Evolutionary conservation across 2,329 filamentous ascomycete species (phyloP).

Genomic region (Chalara sp.): DNA sequence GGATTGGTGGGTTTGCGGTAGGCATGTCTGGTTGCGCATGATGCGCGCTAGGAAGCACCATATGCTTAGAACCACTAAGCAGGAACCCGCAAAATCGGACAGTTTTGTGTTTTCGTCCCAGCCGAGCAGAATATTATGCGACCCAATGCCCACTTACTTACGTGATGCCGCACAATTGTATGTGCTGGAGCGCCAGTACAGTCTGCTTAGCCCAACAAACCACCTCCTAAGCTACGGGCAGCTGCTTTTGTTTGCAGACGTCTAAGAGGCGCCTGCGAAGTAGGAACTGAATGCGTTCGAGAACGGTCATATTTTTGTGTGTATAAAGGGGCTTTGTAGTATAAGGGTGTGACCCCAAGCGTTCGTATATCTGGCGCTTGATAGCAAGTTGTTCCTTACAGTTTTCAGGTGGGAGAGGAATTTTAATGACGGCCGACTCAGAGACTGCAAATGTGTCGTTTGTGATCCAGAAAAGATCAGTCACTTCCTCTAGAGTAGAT

Average conservation of each 20-base stretch:
- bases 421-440: constrained; percentile 1
- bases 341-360: constrained; percentile 1
- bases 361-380: constrained; percentile 2
- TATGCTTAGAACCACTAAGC: background rate
- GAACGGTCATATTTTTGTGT: background rate
- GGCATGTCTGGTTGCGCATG: constrained; percentile 1
- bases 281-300: constrained; percentile 1
- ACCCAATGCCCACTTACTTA: constrained; percentile 1
- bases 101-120: background rate
- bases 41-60: background rate
- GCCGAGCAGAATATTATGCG: constrained; percentile 1
- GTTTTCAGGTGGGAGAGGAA: background rate
- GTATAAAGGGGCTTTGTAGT: background rate
- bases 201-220: background rate
- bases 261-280: background rate
- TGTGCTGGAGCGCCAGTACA: background rate
- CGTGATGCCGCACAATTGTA: constrained; percentile 1
- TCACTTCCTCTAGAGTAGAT: background rate
- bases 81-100: constrained; percentile 1
- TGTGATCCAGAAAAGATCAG: background rate
- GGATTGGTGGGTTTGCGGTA: constrained; percentile 1
- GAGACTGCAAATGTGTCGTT: background rate
- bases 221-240: background rate
- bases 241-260: background rate
- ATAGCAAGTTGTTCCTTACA: constrained; percentile 1